Conservation (phyloP, 441 rosid genomes). For the Jatropha multifida region DNA sequence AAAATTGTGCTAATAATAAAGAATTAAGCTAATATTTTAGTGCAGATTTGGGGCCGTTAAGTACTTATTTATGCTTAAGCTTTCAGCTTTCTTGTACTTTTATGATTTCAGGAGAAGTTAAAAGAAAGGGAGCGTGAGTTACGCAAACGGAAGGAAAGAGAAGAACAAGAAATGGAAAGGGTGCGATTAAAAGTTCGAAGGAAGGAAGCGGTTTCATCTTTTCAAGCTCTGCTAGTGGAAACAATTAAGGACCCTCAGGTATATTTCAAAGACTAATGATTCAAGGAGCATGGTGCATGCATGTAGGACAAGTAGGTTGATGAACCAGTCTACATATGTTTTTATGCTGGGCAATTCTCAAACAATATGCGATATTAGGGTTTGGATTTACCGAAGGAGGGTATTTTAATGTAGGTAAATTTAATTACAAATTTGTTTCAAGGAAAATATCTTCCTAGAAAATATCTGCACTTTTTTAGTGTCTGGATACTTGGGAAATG, state of each 20-base stretch:
- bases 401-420: too few species aligned
- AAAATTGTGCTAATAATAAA: too few species aligned
- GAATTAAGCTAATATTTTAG: too few species aligned
- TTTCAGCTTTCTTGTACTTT: constrained; percentile 5
- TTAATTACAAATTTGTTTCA: background rate
- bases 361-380: background rate
- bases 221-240: constrained; percentile 96
- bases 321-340: background rate
- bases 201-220: constrained; percentile 84
- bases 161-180: constrained; percentile 96
- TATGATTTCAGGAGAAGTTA: constrained; percentile 62
- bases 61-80: background rate
- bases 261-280: constrained; percentile 13
- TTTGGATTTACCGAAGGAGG: background rate
- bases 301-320: background rate
- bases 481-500: too few species aligned
- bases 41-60: background rate
- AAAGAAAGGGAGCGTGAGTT: constrained; percentile 88
- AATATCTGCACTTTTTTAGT: too few species aligned
- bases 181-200: constrained; percentile 82
- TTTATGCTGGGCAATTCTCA: background rate
- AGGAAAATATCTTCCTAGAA: too few species aligned
- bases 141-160: constrained; percentile 95
- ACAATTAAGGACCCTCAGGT: constrained; percentile 96
- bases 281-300: background rate